Evolutionary conservation across 1,284 basidiomycete genomes (phyloP), one percentile per base, ranked within the genome.

Genomic region (Marasmius oreades): DNA sequence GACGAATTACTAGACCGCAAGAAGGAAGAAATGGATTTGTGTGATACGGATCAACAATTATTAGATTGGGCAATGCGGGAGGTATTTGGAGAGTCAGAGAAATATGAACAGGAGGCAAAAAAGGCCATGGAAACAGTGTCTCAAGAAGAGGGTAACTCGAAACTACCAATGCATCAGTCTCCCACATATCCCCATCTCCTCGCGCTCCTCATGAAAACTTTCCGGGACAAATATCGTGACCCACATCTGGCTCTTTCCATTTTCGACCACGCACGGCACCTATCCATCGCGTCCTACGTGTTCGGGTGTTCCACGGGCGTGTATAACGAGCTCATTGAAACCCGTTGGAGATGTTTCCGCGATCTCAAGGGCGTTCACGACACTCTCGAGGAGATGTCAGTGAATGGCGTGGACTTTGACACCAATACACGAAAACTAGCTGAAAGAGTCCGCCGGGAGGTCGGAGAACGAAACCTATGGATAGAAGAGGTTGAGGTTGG

Each of bases 311-410:
- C 90, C 5, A 90, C 92, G 0, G 78, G 78, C 3, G 89, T 86
- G 1, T 95, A 95, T 72, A 93, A 94, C 69, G 90, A 95, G 70
- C 77, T 93, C 31, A 80, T 95, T 42, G 75, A 81, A 62, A 90
- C 88, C 11, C 83, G 83, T 28, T 95, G 93, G 93, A 72, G 74
- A n/a, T 83, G 78, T 58, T 93, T 94, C 76, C 80, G 81, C 16
- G 91, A 95, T 70, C 71, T 94, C 33, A 78, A 80, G 46, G 90
- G 87, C 18, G 86, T 93, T 0, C 79, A 80, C 53, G 79, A 81
- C 23, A 83, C 86, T 16, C 71, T 94, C 5, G 79, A 84, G 58
- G 93, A 95, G 71, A 95, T 95, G 93, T 70, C 75, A 22, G 77
- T 83, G 36, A 92, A 93, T 62, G 90, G 86, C 5, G 83, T 95